Evolutionary conservation across 2,329 filamentous ascomycete genomes (phyloP), one percentile per base, ranked within the genome.

Genomic region (Colletotrichum cordylinicola): DNA sequence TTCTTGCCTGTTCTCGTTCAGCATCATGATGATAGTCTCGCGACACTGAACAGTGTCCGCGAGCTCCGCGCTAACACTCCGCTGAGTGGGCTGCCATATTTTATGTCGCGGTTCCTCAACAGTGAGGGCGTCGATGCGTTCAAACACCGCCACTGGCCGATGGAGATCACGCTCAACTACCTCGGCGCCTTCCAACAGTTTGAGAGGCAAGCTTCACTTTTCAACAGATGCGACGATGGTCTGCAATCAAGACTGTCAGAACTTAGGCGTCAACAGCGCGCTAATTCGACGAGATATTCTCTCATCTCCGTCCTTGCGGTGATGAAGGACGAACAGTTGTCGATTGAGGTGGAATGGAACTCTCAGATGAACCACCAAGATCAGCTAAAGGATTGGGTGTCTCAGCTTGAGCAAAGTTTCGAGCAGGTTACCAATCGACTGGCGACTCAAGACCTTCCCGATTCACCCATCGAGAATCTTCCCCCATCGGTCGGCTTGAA

Each of bases 1-100:
- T 80, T 88, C 15, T 82, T 79, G 18, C 86, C 87, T 0, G 55
- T 86, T 4, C 78, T 78, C 0, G n/a, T 39, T 13, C 21, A 48
- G 1, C 24, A 43, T 12, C 39, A 56, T 2, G 62, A 21, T 2
- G 18, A 72, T 31, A 52, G 18, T 13, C 10, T 70, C n/a, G 29
- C 37, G 18, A 70, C 67, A 0, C 27, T 67, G n/a, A 56, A 16
- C 10, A 29, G 12, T 10, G 39, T 72, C 10, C 43, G 33, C 12
- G 39, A 67, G 6, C 58, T 43, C 15, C 55, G 62, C 0, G n/a
- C 27, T 1, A 24, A 35, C 8, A 69, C 39, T 4, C 52, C 66
- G 0, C 21, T 66, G 4, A 74, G 68, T 16, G 74, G 74, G 2
- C 21, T 73, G 13, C 37, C 58, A 1, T 76, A 76, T n/a, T 76